Evolutionary conservation across 2,329 filamentous ascomycete species (phyloP).

Genomic region (Falciphora oryzae): DNA sequence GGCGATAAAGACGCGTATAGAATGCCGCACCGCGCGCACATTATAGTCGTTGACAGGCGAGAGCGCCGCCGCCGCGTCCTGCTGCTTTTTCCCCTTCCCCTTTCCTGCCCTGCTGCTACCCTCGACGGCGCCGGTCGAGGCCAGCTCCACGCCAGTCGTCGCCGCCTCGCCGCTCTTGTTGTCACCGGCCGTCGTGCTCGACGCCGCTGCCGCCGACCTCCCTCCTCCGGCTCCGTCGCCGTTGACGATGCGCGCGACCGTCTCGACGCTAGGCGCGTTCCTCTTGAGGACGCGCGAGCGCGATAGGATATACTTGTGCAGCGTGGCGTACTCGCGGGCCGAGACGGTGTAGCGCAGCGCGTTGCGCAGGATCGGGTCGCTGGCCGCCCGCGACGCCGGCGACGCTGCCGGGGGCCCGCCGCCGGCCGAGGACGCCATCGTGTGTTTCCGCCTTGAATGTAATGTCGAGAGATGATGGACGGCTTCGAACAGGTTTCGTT

Average conservation of each 20-base stretch:
- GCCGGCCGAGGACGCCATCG: constrained; percentile 10
- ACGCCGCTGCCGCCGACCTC: constrained; percentile 3
- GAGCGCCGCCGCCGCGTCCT: constrained; percentile 15
- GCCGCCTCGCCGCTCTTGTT: constrained; percentile 14
- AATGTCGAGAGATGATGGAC: not conserved
- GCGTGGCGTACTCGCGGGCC: constrained; percentile 75
- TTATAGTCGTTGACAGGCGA: constrained; percentile 58
- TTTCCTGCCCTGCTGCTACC: constrained; percentile 9
- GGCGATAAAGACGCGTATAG: constrained; percentile 62
- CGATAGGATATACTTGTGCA: constrained; percentile 79
- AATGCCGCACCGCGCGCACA: constrained; percentile 63
- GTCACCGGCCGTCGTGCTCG: constrained; percentile 11
- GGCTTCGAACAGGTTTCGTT: too few species aligned
- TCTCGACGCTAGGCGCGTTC: constrained; percentile 48
- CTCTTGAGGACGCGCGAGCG: constrained; percentile 55
- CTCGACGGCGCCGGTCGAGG: constrained; percentile 3
- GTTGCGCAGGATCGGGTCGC: constrained; percentile 74
- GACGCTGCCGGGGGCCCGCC: not conserved
- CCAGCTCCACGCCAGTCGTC: constrained; percentile 23
- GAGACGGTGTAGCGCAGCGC: constrained; percentile 81
- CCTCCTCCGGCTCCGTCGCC: constrained; percentile 23
- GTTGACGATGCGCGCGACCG: constrained; percentile 49
- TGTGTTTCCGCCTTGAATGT: not conserved
- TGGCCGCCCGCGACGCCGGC: constrained; percentile 16
- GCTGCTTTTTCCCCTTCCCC: constrained; percentile 5